Evolutionary conservation across 352 stramenopile genomes (phyloP).

Genomic region (Thalassiosira exigua): DNA sequence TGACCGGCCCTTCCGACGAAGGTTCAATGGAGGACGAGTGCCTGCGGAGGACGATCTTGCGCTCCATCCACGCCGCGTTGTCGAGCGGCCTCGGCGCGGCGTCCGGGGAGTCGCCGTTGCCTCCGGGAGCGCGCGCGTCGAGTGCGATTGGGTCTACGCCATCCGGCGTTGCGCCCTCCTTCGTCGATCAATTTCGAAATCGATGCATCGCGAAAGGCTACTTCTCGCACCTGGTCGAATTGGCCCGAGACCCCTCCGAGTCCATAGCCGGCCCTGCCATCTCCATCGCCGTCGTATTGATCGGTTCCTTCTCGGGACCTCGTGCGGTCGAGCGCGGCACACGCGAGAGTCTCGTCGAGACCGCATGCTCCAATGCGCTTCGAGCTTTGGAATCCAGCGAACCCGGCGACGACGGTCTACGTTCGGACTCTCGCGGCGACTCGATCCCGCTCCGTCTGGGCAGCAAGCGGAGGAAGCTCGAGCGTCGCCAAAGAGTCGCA

Average conservation of each 20-base stretch:
- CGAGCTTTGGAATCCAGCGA: constrained; percentile 17
- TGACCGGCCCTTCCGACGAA: constrained; percentile 21
- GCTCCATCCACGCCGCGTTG: constrained; percentile 46
- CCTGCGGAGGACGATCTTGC: constrained; percentile 38
- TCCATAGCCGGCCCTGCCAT: constrained; percentile 44
- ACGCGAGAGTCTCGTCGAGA: constrained; percentile 23
- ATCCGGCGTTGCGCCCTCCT: background rate
- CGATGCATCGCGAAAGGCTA: constrained; percentile 45
- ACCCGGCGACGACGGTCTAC: background rate
- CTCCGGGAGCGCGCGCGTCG: too few species aligned
- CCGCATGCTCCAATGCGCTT: constrained; percentile 41
- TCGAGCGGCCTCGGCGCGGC: background rate
- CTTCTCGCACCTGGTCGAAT: constrained; percentile 50
- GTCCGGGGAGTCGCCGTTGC: too few species aligned
- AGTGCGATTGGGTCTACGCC: background rate
- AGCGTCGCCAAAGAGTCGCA: constrained; percentile 2
- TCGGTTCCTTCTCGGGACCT: constrained; percentile 16
- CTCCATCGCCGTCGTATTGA: constrained; percentile 39
- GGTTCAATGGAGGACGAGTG: constrained; percentile 16
- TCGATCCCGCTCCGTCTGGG: constrained; percentile 28
- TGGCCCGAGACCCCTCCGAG: constrained; percentile 37
- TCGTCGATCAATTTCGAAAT: constrained; percentile 39
- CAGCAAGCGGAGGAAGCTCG: constrained; percentile 55
- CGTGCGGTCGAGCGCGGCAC: background rate
- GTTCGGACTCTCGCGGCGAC: constrained; percentile 15